phyloP scores from a whole-genome alignment of 371 early-diverging fungal species.

The Funneliformis caledonium region DNA sequence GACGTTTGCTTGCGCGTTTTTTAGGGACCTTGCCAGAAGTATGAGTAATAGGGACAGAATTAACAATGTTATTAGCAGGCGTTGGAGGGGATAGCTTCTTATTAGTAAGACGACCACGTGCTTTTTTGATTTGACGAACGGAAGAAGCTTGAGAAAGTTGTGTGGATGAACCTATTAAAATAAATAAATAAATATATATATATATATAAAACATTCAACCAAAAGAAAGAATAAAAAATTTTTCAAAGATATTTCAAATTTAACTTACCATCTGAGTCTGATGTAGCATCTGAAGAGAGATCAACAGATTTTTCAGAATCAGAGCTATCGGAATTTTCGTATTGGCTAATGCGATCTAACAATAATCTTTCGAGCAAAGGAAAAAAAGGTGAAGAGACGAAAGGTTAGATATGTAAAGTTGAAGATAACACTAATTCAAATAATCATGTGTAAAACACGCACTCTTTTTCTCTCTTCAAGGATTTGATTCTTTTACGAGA shows the following conservation, averaged over 20 bases:
- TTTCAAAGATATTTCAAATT: background rate
- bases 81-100: constrained; percentile 7
- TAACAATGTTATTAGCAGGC: constrained; percentile 36
- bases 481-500: constrained; percentile 33
- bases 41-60: constrained; percentile 25
- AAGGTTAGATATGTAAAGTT: background rate
- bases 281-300: background rate
- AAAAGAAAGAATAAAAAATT: background rate
- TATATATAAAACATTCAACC: background rate
- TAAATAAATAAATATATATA: background rate
- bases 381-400: background rate
- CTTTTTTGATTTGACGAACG: constrained; percentile 20
- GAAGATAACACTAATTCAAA: background rate
- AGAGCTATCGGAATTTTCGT: constrained; percentile 21
- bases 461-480: constrained; percentile 39
- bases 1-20: constrained; percentile 39
- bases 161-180: background rate
- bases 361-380: constrained; percentile 4
- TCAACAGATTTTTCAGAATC: constrained; percentile 27
- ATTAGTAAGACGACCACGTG: background rate
- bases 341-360: constrained; percentile 34
- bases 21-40: constrained; percentile 2
- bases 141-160: constrained; percentile 26
- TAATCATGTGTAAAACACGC: background rate
- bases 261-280: constrained; percentile 15